Percentiles rank a stretch among this genome's conserved stretches.
phyloP scores from a whole-genome alignment of 2,329 filamentous ascomycete genomes.

The Penicillium sp. region DNA sequence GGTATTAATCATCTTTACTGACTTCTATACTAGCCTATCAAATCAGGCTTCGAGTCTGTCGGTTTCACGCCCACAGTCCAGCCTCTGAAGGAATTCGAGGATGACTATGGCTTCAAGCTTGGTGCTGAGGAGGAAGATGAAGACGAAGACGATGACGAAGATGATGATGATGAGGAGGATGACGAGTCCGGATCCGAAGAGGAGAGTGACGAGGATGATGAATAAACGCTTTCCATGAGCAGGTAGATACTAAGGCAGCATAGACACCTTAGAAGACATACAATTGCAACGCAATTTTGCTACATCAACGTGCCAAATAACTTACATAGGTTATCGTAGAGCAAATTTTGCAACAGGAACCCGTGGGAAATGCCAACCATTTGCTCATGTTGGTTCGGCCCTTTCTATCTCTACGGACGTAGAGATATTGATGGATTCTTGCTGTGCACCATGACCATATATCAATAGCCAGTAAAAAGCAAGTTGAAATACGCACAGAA shows the following conservation, averaged over 20 bases:
- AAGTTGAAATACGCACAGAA: not conserved
- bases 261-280: slow-evolving; percentile 2
- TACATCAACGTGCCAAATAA: not conserved
- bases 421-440: no score
- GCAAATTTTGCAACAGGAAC: not conserved
- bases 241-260: slow-evolving; percentile 9
- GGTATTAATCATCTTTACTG: not conserved
- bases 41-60: slow-evolving; percentile 69
- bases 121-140: slow-evolving; percentile 58
- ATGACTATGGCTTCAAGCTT: slow-evolving; percentile 80
- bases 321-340: not conserved
- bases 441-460: no score
- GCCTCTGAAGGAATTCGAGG: slow-evolving; percentile 76
- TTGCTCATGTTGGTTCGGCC: no score
- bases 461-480: no score
- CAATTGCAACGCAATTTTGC: slow-evolving; percentile 4
- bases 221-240: slow-evolving; percentile 22
- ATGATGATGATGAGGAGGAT: slow-evolving; percentile 52
- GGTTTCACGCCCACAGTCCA: slow-evolving; percentile 79
- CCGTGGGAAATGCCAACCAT: no score
- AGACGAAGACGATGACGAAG: slow-evolving; percentile 57
- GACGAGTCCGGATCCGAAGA: slow-evolving; percentile 50
- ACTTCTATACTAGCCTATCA: slow-evolving; percentile 61
- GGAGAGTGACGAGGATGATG: slow-evolving; percentile 40
- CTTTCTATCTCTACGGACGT: no score